Conservation (phyloP, 768 basidiomycete species). For the Rhizopogon vinicolor region DNA sequence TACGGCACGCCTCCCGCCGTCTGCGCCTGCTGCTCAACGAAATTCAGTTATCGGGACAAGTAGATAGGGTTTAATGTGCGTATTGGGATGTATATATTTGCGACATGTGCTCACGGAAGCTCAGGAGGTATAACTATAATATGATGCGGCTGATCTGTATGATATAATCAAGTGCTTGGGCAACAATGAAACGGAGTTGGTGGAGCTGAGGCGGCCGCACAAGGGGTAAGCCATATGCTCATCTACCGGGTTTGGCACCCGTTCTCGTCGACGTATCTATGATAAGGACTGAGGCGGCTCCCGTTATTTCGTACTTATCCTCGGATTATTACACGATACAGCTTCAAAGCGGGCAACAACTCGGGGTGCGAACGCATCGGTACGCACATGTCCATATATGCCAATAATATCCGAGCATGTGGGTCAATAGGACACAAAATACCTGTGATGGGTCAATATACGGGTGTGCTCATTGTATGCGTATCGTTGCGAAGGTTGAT, state of each 20-base stretch:
- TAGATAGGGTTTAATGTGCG: neutral
- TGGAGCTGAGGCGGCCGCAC: neutral
- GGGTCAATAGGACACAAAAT: too few species aligned
- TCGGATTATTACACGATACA: too few species aligned
- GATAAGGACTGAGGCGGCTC: neutral
- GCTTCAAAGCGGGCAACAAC: too few species aligned
- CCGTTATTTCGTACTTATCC: neutral
- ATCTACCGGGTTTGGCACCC: neutral
- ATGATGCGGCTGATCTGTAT: neutral
- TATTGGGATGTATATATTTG: too few species aligned
- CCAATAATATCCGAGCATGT: too few species aligned
- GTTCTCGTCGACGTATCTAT: neutral
- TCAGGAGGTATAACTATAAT: neutral
- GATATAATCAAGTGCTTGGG: neutral
- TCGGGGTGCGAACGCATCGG: too few species aligned
- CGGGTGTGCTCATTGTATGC: too few species aligned
- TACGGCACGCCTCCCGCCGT: conserved; percentile 3
- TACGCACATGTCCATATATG: too few species aligned
- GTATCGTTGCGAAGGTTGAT: too few species aligned
- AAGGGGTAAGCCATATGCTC: neutral
- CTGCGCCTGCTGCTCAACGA: conserved; percentile 4
- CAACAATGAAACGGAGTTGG: neutral
- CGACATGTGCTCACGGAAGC: neutral
- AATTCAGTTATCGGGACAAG: neutral
- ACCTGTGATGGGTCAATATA: too few species aligned